Base-by-base conservation (phyloP, 352 stramenopile species). In the Globisporangium apiculatum region DNA sequence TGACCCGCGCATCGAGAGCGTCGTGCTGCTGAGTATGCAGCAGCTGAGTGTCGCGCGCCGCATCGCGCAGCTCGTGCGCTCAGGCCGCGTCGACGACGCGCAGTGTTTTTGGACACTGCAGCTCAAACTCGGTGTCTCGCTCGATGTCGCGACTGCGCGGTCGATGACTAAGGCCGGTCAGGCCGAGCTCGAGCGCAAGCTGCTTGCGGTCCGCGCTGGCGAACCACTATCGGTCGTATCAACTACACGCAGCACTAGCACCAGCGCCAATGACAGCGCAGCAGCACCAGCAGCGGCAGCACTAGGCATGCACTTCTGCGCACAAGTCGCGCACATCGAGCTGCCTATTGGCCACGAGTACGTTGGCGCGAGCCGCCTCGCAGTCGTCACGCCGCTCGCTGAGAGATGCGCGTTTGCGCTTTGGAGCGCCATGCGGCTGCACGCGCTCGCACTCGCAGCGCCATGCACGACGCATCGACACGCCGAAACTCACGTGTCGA, bases 341-440 rank as follows among this genome's bases (percentile, higher is more conserved):
- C 62, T 83, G 11, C 42, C 57, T 0, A 55, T 87, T n/a, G 76
- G 79, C 1, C 68, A 69, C 38, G 79, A 89, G n/a, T 83, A 74
- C 51, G 60, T 75, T 5, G 73, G 73, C 11, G 76, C 56, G 50
- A 38, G 36, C 7, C 67, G 75, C 9, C 42, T 79, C 24, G 54
- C 62, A 1, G 47, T 79, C 3, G 24, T 89, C 18, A 73, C 73
- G 5, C 76, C 76, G 0, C 65, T 87, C n/a, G 79, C 76, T 0
- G 60, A 87, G 18, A 64, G 76, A 2, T 87, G 79, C 50, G 55
- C 60, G 7, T 89, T 75, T 41, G 68, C 73, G 5, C 62, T 89
- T 1, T 72, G 79, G 15, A 72, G 59, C 42, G 74, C 72, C 3
- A 38, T 86, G 48, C 75, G 58, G 36, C 55, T 62, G 36, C 54